Evolutionary conservation across 768 basidiomycete genomes (phyloP).

Genomic region (Leucogyrophana mollusca): DNA sequence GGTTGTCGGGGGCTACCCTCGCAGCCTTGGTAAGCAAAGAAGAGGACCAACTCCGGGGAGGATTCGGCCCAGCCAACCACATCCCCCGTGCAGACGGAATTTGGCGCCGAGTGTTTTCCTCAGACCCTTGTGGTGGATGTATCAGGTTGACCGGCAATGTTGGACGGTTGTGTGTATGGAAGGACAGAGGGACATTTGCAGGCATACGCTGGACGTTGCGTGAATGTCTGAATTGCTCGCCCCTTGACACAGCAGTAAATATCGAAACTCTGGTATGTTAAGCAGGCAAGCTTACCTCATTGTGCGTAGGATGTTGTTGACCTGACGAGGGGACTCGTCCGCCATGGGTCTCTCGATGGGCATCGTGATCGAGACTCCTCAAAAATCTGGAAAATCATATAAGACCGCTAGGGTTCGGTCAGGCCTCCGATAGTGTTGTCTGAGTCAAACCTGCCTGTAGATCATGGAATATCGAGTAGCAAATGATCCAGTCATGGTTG

Average conservation of each 20-base stretch:
- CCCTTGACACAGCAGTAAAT: constrained; percentile 36
- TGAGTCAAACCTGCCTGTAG: no score
- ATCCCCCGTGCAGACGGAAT: constrained; percentile 8
- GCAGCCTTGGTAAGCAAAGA: constrained; percentile 15
- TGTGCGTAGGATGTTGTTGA: constrained; percentile 26
- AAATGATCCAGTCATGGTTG: no score
- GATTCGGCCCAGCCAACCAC: constrained; percentile 44
- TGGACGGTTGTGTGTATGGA: constrained; percentile 36
- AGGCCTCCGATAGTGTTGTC: no score
- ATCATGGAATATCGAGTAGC: no score
- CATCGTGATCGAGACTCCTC: no score
- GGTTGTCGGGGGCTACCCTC: constrained; percentile 6
- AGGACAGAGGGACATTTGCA: constrained; percentile 16
- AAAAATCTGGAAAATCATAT: no score
- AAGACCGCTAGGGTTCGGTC: no score
- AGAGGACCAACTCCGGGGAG: constrained; percentile 60
- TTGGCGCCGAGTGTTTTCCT: not conserved
- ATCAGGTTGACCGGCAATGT: constrained; percentile 46
- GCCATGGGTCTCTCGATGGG: not conserved
- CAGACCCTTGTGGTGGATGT: constrained; percentile 16
- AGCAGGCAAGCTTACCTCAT: constrained; percentile 20
- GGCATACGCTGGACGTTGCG: constrained; percentile 47
- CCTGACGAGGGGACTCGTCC: constrained; percentile 16
- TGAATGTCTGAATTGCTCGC: constrained; percentile 67
- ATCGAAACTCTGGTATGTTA: no score